Evolutionary conservation across 1,284 basidiomycete species (phyloP), one percentile per base, ranked within the genome.

Genomic region (Papiliotrema fonsecae): DNA sequence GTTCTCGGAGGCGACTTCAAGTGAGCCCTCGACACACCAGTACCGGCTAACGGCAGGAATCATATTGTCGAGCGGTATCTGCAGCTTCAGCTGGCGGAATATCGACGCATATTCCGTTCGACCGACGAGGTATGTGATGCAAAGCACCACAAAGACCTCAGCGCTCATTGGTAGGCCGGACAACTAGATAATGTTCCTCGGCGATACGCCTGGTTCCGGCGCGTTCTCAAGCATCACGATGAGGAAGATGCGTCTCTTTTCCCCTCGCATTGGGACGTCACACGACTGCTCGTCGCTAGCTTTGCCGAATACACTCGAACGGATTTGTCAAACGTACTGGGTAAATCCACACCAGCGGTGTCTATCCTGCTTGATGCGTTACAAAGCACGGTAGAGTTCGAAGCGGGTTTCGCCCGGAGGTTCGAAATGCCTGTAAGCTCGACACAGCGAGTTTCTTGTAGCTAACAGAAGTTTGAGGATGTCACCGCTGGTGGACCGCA

Each of bases 101-200:
- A 99, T 67, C 84, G 93, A 11, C 85, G 93, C 16, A 94, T 99
- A 65, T 99, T 99, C 75, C 83, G 88, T 52, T 80, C 85, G 3
- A 84, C 84, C 1, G 90, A 94, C 61, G 92, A 97, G 74, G 87
- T 70, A 32, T 25, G 64, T 45, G 27, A 7, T 18, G 22, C 16
- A 13, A 13, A 28, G 3, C 21, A 39, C 26, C 16, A 37, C 6
- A 19, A 14, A 9, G 34, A 36, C n/a, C 28, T 38, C 49, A 39
- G n/a, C n/a, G 19, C 30, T 28, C 31, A n/a, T 36, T 34, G 11
- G 2, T 45, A 75, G 73, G 82, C 96, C 0, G 96, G 94, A 1
- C 91, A 97, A 68, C 78, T 99, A 38, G 96, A 99, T 74, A 99
- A 99, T 57, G 81, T 97, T 5, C 83, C 88, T 0, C 79, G 94